Evolutionary conservation across 176 grass and related monocot species (phyloP).

Genomic region (Oryza meridionalis): DNA sequence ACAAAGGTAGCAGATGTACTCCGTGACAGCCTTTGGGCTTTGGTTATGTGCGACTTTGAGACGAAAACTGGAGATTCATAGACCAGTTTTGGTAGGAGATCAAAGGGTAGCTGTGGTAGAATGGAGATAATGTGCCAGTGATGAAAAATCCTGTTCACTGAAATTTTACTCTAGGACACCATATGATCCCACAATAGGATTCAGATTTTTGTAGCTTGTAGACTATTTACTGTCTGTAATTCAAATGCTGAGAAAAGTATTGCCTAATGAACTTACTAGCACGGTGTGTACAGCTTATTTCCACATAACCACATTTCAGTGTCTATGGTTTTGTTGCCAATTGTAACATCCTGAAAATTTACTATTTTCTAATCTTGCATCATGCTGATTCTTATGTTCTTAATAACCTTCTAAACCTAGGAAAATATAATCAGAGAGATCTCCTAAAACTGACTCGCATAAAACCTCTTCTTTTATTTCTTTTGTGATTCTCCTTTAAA

Average conservation of each 20-base stretch:
- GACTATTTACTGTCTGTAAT: conserved; percentile 31
- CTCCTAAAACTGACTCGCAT: too few relatives aligned
- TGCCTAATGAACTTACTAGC: not conserved
- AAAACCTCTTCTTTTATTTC: too few relatives aligned
- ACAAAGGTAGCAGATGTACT: not conserved
- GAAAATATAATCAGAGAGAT: too few relatives aligned
- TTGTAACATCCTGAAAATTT: too few relatives aligned
- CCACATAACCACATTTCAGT: not conserved
- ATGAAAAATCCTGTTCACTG: not conserved
- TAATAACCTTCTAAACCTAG: too few relatives aligned
- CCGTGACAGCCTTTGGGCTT: not conserved
- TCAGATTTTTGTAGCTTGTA: conserved; percentile 31
- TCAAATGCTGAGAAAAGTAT: not conserved
- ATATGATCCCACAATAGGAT: conserved; percentile 5
- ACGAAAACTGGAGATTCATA: not conserved
- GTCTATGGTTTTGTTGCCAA: not conserved
- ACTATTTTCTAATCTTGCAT: too few relatives aligned
- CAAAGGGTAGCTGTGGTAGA: not conserved
- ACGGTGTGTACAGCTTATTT: not conserved
- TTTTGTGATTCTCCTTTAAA: too few relatives aligned
- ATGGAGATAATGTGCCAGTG: not conserved
- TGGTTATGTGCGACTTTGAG: not conserved
- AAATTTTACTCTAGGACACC: not conserved
- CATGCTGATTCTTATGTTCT: too few relatives aligned
- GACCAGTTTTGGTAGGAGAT: conserved; percentile 4